A percentile compares a stretch with the other conserved stretches of the same genome.
Evolutionary conservation across 805 yeast species (phyloP).

Genomic region (Tetrapisispora phaffii): DNA sequence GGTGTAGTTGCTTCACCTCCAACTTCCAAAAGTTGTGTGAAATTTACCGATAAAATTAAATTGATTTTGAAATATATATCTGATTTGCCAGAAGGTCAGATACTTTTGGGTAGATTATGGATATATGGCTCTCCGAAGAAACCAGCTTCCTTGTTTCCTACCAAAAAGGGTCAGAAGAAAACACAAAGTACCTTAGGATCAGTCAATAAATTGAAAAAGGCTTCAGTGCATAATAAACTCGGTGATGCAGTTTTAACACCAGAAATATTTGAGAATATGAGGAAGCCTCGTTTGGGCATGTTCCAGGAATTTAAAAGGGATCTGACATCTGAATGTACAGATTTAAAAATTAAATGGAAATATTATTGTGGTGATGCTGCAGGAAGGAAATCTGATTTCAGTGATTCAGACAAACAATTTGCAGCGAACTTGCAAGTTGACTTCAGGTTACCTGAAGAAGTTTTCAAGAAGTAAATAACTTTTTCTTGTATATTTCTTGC

Average conservation of each 20-base stretch:
- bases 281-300: slow-evolving; percentile 81
- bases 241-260: background rate
- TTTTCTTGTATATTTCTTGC: background rate
- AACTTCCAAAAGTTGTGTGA: slow-evolving; percentile 27
- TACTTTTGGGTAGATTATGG: slow-evolving; percentile 28
- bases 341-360: slow-evolving; percentile 7
- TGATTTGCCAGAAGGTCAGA: slow-evolving; percentile 18
- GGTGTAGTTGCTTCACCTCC: slow-evolving; percentile 31
- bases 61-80: slow-evolving; percentile 28
- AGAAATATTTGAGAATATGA: slow-evolving; percentile 27
- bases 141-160: slow-evolving; percentile 27
- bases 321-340: slow-evolving; percentile 12
- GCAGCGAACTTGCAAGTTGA: slow-evolving; percentile 46
- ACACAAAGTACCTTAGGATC: background rate
- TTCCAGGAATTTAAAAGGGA: slow-evolving; percentile 45
- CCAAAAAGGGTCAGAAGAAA: background rate
- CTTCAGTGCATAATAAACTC: background rate
- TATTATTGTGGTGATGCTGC: slow-evolving; percentile 94
- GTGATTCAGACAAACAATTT: slow-evolving; percentile 67
- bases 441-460: slow-evolving; percentile 67
- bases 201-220: background rate
- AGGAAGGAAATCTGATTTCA: slow-evolving; percentile 68
- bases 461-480: slow-evolving; percentile 32
- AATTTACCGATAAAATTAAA: slow-evolving; percentile 36
- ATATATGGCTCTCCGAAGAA: slow-evolving; percentile 58